Conservation (phyloP, 2,329 filamentous ascomycete species). For the Ophiostoma triangulosporum region DNA sequence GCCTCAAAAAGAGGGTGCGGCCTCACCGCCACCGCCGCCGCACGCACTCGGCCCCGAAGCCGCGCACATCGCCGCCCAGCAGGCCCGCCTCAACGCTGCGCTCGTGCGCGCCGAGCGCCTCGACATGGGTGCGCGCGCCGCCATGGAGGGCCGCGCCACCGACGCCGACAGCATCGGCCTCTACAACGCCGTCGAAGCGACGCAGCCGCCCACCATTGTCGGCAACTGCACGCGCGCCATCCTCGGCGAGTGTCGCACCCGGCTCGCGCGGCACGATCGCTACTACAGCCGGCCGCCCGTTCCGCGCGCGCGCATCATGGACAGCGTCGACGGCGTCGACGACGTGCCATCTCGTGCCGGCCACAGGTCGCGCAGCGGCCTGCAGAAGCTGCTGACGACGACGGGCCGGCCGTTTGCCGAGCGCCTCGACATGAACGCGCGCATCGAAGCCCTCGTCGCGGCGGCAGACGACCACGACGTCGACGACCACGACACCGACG, state of each 20-base stretch:
- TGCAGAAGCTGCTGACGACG: slow-evolving; percentile 1
- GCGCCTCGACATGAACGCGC: not conserved
- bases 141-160: not conserved
- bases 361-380: not conserved
- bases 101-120: not conserved
- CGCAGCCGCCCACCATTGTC: not conserved
- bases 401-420: slow-evolving; percentile 3
- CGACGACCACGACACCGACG: not conserved
- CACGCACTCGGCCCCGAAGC: not conserved
- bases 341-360: not conserved
- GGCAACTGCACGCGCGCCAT: not conserved
- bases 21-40: not conserved
- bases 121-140: not conserved
- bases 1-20: not conserved
- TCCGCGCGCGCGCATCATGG: not conserved
- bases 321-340: not conserved
- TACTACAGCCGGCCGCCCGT: not conserved
- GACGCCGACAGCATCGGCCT: not conserved
- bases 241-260: not conserved
- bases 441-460: not conserved
- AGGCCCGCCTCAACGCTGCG: not conserved
- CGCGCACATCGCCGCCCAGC: not conserved
- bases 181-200: not conserved
- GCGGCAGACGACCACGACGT: not conserved
- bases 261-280: not conserved